These are phyloP conservation scores for Periconia macrospinosa DNA, from an alignment of 2,329 filamentous ascomycete genomes.

Conservation along the genomic window DNA sequence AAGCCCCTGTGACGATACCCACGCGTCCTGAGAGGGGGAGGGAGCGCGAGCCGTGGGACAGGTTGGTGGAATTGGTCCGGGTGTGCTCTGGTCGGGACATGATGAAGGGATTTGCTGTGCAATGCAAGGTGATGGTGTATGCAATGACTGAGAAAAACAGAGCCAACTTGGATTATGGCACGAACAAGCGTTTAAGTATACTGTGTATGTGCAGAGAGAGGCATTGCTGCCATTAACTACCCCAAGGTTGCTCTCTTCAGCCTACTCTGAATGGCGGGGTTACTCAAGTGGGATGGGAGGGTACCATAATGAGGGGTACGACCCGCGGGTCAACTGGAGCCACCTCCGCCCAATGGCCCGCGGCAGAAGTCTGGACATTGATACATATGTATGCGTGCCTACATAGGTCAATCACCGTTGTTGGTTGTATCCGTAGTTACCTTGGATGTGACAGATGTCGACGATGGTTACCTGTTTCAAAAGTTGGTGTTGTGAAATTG, in stretches of 20 bases:
- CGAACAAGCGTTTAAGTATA: too few relatives aligned
- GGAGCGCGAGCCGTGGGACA: constrained; percentile 29
- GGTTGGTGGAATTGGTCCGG: constrained; percentile 45
- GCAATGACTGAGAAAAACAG: background rate
- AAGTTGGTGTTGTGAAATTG: too few relatives aligned
- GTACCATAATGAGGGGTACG: too few relatives aligned
- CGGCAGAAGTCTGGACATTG: too few relatives aligned
- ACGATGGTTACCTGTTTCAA: background rate
- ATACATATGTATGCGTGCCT: too few relatives aligned
- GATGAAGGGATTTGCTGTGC: constrained; percentile 8
- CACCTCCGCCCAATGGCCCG: too few relatives aligned
- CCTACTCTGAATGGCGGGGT: background rate
- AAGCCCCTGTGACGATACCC: constrained; percentile 77
- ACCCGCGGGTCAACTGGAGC: too few relatives aligned
- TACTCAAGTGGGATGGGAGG: background rate
- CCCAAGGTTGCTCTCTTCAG: background rate
- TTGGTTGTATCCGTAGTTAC: too few relatives aligned
- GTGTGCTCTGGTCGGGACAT: constrained; percentile 44
- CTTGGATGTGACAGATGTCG: background rate
- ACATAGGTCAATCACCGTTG: too few relatives aligned
- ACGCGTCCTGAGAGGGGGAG: constrained; percentile 68
- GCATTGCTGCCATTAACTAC: too few relatives aligned
- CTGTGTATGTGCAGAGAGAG: background rate
- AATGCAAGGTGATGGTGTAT: background rate
- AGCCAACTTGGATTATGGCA: too few relatives aligned